Evolutionary conservation across 192 early-diverging fungal genomes (phyloP).

Genomic region (Backusella macrospora): DNA sequence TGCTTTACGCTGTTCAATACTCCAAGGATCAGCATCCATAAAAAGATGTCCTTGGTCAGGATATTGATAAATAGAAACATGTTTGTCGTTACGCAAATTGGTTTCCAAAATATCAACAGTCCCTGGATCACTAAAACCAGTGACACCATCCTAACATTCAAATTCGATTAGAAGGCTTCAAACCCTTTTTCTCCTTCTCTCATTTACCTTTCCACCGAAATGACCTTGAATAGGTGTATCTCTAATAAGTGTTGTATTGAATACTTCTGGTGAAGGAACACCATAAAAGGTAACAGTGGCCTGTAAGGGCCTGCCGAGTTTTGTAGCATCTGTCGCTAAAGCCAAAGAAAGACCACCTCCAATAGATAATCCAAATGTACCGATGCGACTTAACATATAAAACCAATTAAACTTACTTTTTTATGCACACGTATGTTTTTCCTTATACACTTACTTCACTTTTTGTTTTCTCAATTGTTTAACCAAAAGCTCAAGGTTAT

Average conservation of each 20-base stretch:
- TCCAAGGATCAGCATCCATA: slow-evolving; percentile 34
- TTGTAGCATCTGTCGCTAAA: slow-evolving; percentile 36
- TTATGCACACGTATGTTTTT: background rate
- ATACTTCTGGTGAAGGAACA: slow-evolving; percentile 28
- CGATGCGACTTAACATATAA: slow-evolving; percentile 39
- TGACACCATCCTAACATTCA: slow-evolving; percentile 15
- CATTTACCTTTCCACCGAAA: slow-evolving; percentile 32
- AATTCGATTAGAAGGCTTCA: background rate
- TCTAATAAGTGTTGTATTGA: slow-evolving; percentile 21
- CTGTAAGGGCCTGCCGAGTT: slow-evolving; percentile 21
- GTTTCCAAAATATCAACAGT: slow-evolving; percentile 21
- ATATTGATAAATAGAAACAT: slow-evolving; percentile 33
- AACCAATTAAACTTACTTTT: background rate
- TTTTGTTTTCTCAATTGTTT: slow-evolving; percentile 25
- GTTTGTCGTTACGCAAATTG: slow-evolving; percentile 13
- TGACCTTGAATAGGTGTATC: slow-evolving; percentile 36
- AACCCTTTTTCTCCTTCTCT: background rate
- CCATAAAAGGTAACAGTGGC: slow-evolving; percentile 43
- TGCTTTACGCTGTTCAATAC: slow-evolving; percentile 31
- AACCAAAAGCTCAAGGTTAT: slow-evolving; percentile 26
- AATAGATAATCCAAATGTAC: slow-evolving; percentile 52
- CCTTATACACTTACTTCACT: slow-evolving; percentile 21
- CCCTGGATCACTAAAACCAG: slow-evolving; percentile 33
- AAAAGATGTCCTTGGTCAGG: slow-evolving; percentile 35
- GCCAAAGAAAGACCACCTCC: slow-evolving; percentile 50